Percentiles rank a stretch among this genome's conserved stretches.
These are phyloP conservation scores for Ustilago loliicola DNA, from an alignment of 1,284 basidiomycete species.

Conservation along the genomic window DNA sequence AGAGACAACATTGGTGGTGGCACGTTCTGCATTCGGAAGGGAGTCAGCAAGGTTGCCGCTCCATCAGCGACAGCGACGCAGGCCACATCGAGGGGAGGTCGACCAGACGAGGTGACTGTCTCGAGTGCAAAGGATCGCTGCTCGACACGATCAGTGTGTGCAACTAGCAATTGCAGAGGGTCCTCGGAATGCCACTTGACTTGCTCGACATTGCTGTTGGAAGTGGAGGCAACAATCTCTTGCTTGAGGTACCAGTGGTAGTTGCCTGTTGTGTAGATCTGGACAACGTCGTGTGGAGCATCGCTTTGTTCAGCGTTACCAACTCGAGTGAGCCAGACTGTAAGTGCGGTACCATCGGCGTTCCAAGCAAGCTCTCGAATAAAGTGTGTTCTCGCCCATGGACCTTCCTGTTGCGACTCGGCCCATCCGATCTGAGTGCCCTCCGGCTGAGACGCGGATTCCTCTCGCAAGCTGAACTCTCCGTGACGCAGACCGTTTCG, in stretches of 20 bases:
- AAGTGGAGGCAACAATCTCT: conserved; percentile 42
- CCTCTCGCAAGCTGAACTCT: conserved; percentile 82
- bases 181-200: conserved; percentile 91
- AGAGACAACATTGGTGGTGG: conserved; percentile 94
- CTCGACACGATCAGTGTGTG: conserved; percentile 75
- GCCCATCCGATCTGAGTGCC: conserved; percentile 54
- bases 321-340: conserved; percentile 79
- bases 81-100: conserved; percentile 83
- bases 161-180: conserved; percentile 78
- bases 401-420: conserved; percentile 20
- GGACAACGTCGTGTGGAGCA: conserved; percentile 73
- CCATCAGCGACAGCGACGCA: conserved; percentile 93
- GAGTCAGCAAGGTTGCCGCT: conserved; percentile 84
- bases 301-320: conserved; percentile 3
- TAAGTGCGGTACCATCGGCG: conserved; percentile 86
- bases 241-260: conserved; percentile 84
- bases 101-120: conserved; percentile 77
- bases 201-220: conserved; percentile 69
- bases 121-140: conserved; percentile 81
- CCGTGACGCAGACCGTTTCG: conserved; percentile 92
- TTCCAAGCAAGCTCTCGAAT: conserved; percentile 88
- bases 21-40: conserved; percentile 91
- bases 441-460: conserved; percentile 67
- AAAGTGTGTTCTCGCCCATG: conserved; percentile 71
- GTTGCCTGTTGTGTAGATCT: conserved; percentile 94